Evolutionary conservation across 2,329 filamentous ascomycete genomes (phyloP), one percentile per base, ranked within the genome.

Genomic region (Metarhizium brunneum): DNA sequence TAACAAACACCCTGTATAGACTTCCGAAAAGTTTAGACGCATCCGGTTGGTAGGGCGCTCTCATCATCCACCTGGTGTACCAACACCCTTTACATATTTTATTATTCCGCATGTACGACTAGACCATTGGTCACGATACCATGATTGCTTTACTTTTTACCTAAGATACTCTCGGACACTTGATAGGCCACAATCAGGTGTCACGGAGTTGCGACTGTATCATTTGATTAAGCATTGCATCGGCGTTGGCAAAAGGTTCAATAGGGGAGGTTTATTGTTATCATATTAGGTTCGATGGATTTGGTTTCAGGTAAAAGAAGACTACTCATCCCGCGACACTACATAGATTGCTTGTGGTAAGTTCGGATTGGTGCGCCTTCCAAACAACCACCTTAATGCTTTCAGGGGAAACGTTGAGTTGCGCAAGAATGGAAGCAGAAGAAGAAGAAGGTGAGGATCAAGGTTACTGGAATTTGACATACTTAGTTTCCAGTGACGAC

Each of bases 1-100:
- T 54, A 43, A 54, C 13, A n/a, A 25, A 25, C 6, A 7, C 10
- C 14, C 20, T 8, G 7, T 52, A 18, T 29, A 80, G 79, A 82
- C 69, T 82, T 82, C 73, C 78, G 79, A 65, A 82, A 82, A 70
- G 74, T 82, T 61, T 82, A 76, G 66, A 62, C 38, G 53, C 60
- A 58, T 54, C 32, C 42, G 56, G 42, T 54, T 56, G 45, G 53
- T 47, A 53, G 54, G 53, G 56, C 51, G 57, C 56, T 42, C 18
- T 52, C 36, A 20, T 35, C 16, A 20, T 35, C 16, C 20, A 38
- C 32, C 54, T 57, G 57, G 56, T 60, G 54, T 59, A 61, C 57
- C 57, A 60, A 54, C 52, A 64, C 47, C 53, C 53, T 48, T 40
- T 48, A 52, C 43, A 36, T 57, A 62, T 61, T 62, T 61, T 69